Base-by-base conservation (phyloP, 345 rosid genomes). In the Lepidium didymum region DNA sequence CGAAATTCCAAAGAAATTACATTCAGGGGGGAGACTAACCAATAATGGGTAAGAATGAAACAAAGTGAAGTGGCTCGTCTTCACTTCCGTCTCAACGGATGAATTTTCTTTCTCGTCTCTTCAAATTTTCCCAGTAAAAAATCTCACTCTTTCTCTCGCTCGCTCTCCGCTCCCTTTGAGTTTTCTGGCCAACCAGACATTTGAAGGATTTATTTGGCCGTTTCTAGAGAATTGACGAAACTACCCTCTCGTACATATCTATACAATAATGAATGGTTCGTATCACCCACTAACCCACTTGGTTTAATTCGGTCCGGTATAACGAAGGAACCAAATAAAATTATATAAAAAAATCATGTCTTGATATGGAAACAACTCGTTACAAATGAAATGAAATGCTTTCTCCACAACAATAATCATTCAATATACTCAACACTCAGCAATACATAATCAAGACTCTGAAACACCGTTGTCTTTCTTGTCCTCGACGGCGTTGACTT, bases 401-500 rank as follows among this genome's bases (percentile, higher is more conserved):
- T 21, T 19, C 43, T 40, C 64, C 15, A 7, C 64, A 43, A 41
- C 42, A 42, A 50, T 41, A 45, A 25, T 61, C 62, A 45, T 9
- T 36, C 34, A 54, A 18, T 27, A 70, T 56, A 34, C 54, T 37
- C 69, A 64, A 23, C 18, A 23, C 64, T 21, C 49, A 11, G 10
- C n/a, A 51, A 51, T 6, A 44, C 1, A 23, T 4, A 11, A 13
- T 76, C 71, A 79, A 76, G 80, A 64, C 14, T 76, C 5, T 27
- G 71, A 50, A 34, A 7, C 75, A 7, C 65, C 62, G 16, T 75
- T 49, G 4, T 80, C 83, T 49, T 68, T 63, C 60, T 64, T 71
- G 2, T 44, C 41, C 33, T 72, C 65, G 1, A 56, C 63, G 29
- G 55, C 56, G 11, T 41, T 9, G 1, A 57, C 72, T 66, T 65